Percentiles rank a stretch among this genome's conserved stretches.
Conservation (phyloP, 2,329 filamentous ascomycete species). For the Aureobasidium leucospermi region DNA sequence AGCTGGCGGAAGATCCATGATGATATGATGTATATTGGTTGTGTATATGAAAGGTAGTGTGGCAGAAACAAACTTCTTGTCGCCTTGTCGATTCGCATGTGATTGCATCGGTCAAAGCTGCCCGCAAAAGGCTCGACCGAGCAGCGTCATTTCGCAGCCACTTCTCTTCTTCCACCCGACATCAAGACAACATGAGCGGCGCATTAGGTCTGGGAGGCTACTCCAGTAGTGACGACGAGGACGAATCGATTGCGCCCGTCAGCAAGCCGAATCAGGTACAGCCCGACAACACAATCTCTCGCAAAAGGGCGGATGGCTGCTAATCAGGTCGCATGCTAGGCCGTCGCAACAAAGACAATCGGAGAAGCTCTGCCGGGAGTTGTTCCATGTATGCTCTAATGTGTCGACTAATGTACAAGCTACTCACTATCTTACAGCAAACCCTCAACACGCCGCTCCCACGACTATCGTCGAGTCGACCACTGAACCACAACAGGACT, state of each 20-base stretch:
- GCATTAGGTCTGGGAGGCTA: constrained; percentile 37
- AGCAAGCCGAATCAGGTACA: constrained; percentile 1
- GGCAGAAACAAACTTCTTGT: neutral
- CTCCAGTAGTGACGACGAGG: constrained; percentile 41
- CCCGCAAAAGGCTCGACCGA: neutral
- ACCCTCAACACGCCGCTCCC: neutral
- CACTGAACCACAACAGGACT: neutral
- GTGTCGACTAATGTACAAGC: constrained; percentile 11
- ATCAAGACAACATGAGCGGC: constrained; percentile 19
- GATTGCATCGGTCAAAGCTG: neutral
- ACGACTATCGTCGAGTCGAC: neutral
- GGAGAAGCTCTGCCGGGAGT: neutral
- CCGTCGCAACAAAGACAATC: constrained; percentile 14
- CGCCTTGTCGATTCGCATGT: neutral
- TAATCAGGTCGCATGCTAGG: constrained; percentile 28
- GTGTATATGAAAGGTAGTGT: neutral
- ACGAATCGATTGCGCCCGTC: constrained; percentile 21
- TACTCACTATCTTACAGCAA: constrained; percentile 5
- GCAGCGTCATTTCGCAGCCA: neutral
- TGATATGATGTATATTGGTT: neutral
- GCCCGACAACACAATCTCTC: constrained; percentile 12
- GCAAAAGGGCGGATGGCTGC: constrained; percentile 36
- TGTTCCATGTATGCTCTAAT: neutral
- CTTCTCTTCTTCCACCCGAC: neutral
- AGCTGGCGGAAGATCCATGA: constrained; percentile 18